Conservation (phyloP, 2,329 filamentous ascomycete genomes). For the Diaporthe citrichinensis region DNA sequence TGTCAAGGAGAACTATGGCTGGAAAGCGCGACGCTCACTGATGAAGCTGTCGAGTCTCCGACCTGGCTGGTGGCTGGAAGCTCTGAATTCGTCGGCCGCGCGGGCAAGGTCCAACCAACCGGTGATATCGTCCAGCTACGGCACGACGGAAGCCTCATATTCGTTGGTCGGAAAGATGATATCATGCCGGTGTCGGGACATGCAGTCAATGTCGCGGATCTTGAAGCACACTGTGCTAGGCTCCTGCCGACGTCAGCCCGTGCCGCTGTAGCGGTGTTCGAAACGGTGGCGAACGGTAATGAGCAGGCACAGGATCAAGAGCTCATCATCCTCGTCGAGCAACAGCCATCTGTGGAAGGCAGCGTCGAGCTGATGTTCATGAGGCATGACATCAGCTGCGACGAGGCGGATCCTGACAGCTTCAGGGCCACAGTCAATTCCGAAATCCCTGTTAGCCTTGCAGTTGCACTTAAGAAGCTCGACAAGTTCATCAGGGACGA, state of each 20-base stretch:
- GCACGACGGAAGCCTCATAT: conserved; percentile 47
- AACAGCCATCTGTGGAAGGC: conserved; percentile 46
- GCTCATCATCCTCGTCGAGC: conserved; percentile 53
- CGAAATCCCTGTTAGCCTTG: conserved; percentile 49
- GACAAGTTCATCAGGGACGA: conserved; percentile 58
- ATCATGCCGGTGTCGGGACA: conserved; percentile 52
- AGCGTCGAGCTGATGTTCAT: conserved; percentile 42
- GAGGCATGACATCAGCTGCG: conserved; percentile 45
- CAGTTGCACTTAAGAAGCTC: conserved; percentile 54
- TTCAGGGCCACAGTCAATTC: conserved; percentile 42
- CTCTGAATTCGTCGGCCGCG: conserved; percentile 48
- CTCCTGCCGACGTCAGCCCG: conserved; percentile 51
- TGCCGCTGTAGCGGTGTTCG: conserved; percentile 48
- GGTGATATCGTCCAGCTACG: conserved; percentile 49
- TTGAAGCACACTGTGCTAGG: conserved; percentile 54
- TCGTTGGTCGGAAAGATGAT: conserved; percentile 49
- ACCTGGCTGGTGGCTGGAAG: conserved; percentile 54
- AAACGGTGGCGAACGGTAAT: background rate
- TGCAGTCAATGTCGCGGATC: conserved; percentile 55
- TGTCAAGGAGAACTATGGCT: conserved; percentile 56
- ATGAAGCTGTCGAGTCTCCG: conserved; percentile 48
- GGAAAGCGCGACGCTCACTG: conserved; percentile 53
- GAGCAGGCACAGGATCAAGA: conserved; percentile 31
- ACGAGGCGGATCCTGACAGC: conserved; percentile 44
- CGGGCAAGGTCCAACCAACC: conserved; percentile 46